phyloP scores from a whole-genome alignment of 2,329 filamentous ascomycete genomes.

The Lasiodiplodia citricola region DNA sequence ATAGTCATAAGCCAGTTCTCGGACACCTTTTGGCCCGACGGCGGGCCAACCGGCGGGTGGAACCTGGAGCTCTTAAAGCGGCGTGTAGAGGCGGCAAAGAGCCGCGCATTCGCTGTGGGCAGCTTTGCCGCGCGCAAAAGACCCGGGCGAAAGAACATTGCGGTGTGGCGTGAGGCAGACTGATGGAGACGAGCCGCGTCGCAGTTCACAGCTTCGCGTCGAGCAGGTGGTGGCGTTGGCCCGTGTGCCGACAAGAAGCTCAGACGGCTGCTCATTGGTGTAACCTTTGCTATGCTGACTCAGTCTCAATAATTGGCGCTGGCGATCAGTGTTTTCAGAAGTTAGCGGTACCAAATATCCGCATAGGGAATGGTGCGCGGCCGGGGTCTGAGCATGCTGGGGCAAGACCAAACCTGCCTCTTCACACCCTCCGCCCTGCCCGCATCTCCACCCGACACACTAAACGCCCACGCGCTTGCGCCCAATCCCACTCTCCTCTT shows the following conservation, averaged over 20 bases:
- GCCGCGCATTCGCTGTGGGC: not conserved
- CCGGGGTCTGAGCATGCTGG: not conserved
- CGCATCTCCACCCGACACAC: not conserved
- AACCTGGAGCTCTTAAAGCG: conserved; percentile 2
- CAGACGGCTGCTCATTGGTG: no score
- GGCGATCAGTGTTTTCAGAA: no score
- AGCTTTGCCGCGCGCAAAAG: conserved; percentile 6
- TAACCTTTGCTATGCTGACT: no score
- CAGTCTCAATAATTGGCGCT: no score
- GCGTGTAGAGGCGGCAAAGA: not conserved
- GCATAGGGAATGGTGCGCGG: no score
- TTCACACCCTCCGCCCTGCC: conserved; percentile 9
- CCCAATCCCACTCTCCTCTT: conserved; percentile 17
- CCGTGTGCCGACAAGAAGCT: not conserved
- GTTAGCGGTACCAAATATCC: no score
- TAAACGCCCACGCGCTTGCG: conserved; percentile 12
- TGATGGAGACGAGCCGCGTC: not conserved
- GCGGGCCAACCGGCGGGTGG: not conserved
- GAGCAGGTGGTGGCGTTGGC: conserved; percentile 2
- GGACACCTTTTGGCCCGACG: conserved; percentile 6
- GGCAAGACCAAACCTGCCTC: conserved; percentile 5
- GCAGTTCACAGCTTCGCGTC: not conserved
- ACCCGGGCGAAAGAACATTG: conserved; percentile 9
- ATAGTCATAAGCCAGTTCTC: conserved; percentile 35
- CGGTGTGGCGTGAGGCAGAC: not conserved